Percentiles rank a stretch among this genome's conserved stretches.
Conservation (phyloP, 768 basidiomycete species). For the Zangia roseola region DNA sequence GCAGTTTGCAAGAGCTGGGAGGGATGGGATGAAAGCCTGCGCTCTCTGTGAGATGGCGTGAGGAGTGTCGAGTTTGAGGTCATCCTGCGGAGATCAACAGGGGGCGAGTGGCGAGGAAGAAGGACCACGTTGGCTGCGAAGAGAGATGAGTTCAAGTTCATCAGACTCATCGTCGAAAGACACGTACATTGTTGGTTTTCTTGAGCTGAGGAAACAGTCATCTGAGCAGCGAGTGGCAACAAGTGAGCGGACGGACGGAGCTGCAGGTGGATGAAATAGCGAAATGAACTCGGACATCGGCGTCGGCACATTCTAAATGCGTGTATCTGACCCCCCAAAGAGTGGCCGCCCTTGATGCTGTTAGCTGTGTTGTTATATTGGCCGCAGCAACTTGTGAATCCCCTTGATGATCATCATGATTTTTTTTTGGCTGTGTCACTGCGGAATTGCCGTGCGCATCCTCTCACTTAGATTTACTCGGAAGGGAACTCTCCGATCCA, state of each 20-base stretch:
- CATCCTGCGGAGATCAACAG: conserved; percentile 55
- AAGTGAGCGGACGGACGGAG: conserved; percentile 5
- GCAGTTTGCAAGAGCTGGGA: conserved; percentile 50
- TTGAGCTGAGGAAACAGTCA: conserved; percentile 14
- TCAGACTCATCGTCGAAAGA: not conserved
- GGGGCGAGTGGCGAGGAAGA: conserved; percentile 29
- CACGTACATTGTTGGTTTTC: conserved; percentile 21
- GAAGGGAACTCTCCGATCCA: not conserved
- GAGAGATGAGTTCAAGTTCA: not conserved
- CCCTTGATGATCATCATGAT: conserved; percentile 2
- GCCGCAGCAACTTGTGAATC: conserved; percentile 1
- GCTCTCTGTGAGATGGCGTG: conserved; percentile 37
- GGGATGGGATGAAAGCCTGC: conserved; percentile 40
- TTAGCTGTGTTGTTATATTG: not conserved
- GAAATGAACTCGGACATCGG: conserved; percentile 12
- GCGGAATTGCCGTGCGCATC: not conserved
- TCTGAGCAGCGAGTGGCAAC: conserved; percentile 7
- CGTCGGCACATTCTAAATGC: not conserved
- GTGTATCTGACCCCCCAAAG: conserved; percentile 1
- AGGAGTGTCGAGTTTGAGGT: conserved; percentile 48
- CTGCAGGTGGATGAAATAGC: conserved; percentile 15
- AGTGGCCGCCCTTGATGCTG: not conserved
- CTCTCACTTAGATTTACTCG: not conserved
- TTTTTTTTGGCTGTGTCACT: conserved; percentile 3
- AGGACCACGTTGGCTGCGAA: conserved; percentile 17